Conservation (phyloP, 305 asterid species). For the Fraxinus xanthoxyloides region DNA sequence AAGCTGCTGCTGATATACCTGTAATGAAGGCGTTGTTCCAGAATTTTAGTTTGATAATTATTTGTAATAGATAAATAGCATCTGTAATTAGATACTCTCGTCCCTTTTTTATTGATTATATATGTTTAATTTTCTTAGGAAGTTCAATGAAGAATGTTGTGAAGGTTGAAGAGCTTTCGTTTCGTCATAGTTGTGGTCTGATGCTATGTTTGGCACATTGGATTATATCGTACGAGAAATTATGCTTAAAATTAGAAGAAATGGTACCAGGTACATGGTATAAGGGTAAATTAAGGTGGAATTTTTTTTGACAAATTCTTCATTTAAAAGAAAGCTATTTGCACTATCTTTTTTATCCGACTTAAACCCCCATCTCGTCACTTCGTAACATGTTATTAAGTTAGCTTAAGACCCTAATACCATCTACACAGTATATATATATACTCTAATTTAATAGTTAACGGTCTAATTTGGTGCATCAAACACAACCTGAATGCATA, state of each 20-base stretch:
- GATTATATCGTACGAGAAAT: not conserved
- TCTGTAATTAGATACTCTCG: not conserved
- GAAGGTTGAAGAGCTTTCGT: constrained; percentile 1
- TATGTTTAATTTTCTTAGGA: constrained; percentile 6
- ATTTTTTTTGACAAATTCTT: not conserved
- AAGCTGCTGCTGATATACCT: constrained; percentile 18
- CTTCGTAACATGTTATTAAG: not conserved
- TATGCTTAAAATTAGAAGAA: not conserved
- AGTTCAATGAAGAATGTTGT: not conserved
- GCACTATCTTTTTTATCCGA: not conserved
- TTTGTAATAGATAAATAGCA: constrained; percentile 12
- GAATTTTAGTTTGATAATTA: constrained; percentile 15
- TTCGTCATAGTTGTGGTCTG: not conserved
- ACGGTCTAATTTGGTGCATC: not conserved
- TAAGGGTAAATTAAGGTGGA: not conserved
- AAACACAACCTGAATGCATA: not conserved
- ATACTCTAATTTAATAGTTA: not conserved
- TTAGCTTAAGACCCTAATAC: not conserved
- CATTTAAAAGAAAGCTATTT: not conserved
- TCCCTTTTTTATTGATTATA: not conserved
- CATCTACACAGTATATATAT: not conserved
- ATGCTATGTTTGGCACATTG: not conserved
- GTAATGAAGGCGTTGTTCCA: not conserved
- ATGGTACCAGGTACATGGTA: not conserved
- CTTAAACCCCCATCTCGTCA: not conserved